Evolutionary conservation across 345 rosid genomes (phyloP).

Genomic region (Gossypium thurberi): DNA sequence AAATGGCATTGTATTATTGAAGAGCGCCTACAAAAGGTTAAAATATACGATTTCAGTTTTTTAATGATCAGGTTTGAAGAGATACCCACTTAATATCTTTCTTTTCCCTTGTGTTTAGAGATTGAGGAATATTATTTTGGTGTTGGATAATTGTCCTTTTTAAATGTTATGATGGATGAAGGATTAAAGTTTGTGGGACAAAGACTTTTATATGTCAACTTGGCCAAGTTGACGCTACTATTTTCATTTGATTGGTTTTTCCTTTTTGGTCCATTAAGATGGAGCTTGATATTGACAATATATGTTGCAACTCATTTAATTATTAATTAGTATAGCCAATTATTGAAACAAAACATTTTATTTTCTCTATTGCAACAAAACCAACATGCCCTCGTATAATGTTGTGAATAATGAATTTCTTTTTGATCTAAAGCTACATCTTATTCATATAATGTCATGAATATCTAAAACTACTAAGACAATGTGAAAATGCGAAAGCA

Average conservation of each 20-base stretch:
- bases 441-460: too few relatives aligned
- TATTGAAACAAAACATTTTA: too few relatives aligned
- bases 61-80: too few relatives aligned
- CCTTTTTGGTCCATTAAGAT: not conserved
- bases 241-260: not conserved
- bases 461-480: too few relatives aligned
- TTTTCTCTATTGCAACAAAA: not conserved
- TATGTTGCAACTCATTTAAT: too few relatives aligned
- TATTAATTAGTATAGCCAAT: too few relatives aligned
- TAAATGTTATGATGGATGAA: not conserved
- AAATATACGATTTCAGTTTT: too few relatives aligned
- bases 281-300: not conserved
- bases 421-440: too few relatives aligned
- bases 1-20: not conserved
- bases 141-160: not conserved
- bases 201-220: not conserved
- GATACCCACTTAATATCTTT: not conserved
- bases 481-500: too few relatives aligned
- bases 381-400: too few relatives aligned
- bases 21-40: not conserved
- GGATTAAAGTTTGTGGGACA: not conserved
- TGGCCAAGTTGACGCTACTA: not conserved
- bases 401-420: too few relatives aligned
- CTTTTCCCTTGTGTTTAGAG: not conserved
- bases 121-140: not conserved